Evolutionary conservation across 768 basidiomycete species (phyloP), one percentile per base, ranked within the genome.

Genomic region (Goffeauzyma gilvescens): DNA sequence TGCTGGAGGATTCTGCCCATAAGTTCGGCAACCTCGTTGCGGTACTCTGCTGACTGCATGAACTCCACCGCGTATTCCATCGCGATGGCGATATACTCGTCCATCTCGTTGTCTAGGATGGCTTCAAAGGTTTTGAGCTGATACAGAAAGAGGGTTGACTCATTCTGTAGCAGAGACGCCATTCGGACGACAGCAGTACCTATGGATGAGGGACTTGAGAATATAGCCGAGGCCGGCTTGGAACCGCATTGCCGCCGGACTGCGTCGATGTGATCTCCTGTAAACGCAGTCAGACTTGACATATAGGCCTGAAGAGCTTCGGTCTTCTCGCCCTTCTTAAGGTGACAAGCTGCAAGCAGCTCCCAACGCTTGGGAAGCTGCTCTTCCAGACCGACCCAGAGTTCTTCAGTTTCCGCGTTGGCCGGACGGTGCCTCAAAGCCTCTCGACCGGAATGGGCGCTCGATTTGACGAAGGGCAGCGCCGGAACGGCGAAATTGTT

Each of bases 311-410:
- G 8, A 15, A 13, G 17, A 46, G 52, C 23, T 33, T 82, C 86
- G 71, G 72, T 73, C 17, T 78, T 70, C 50, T 90, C 79, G 0
- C 78, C 79, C 21, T 75, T 75, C 60, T 81, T 86, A 22, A 72
- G 70, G 54, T 75, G 76, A 57, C 82, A 85, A 4, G 79, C 74
- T 0, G 73, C 85, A 20, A 89, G 66, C 23, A 90, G 59, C 63
- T 93, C 84, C 72, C 78, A 89, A 34, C 85, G 66, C 17, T 76
- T 69, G 49, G 71, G 72, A 86, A 51, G 47, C 79, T 75, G 49
- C 73, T 71, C 32, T 43, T 65, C 76, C 78, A 80, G 0, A 58
- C 58, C 23, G 67, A 73, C 48, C 58, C 50, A 42, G 20, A 31
- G 21, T 40, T 21, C 45, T 41, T 6, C 25, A 23, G 15, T 53